Conservation (phyloP, 2,329 filamentous ascomycete genomes). For the Sporothrix variecibatus region DNA sequence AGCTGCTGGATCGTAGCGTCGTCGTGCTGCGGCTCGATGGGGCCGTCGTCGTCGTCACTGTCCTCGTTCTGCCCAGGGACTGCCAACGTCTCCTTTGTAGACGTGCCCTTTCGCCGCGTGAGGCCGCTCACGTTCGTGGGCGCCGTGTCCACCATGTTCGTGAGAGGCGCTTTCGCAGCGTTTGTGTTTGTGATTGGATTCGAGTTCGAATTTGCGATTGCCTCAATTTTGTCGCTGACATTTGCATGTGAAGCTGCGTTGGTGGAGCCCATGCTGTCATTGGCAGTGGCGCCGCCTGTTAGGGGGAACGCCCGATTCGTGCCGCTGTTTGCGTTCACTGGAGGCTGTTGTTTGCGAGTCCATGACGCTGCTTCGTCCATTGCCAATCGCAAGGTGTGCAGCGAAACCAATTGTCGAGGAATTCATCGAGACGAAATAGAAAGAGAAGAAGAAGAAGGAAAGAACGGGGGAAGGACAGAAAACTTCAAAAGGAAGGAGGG, state of each 20-base stretch:
- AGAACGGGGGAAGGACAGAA: background rate
- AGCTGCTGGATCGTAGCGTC: constrained; percentile 34
- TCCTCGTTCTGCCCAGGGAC: background rate
- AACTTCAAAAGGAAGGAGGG: background rate
- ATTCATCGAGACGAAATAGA: background rate
- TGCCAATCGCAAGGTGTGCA: constrained; percentile 24
- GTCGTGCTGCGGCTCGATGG: constrained; percentile 29
- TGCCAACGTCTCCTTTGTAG: too few relatives aligned
- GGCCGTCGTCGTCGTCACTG: background rate
- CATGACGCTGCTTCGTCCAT: constrained; percentile 27
- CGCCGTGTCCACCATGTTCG: background rate
- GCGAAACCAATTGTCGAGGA: constrained; percentile 15
- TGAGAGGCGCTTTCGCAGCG: background rate
- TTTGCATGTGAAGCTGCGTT: constrained; percentile 24
- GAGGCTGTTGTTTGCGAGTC: constrained; percentile 24
- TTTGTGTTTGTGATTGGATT: background rate
- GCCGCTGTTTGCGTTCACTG: background rate
- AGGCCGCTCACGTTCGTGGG: background rate
- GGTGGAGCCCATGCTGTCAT: constrained; percentile 13
- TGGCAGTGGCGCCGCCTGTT: constrained; percentile 9
- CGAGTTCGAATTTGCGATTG: background rate
- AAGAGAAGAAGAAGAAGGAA: background rate
- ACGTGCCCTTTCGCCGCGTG: background rate
- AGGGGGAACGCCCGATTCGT: background rate
- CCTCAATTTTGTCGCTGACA: background rate